Percentiles rank a stretch among this genome's conserved stretches.
Evolutionary conservation across 148 eudicot species (phyloP).

Genomic region (Limonium bicolor): DNA sequence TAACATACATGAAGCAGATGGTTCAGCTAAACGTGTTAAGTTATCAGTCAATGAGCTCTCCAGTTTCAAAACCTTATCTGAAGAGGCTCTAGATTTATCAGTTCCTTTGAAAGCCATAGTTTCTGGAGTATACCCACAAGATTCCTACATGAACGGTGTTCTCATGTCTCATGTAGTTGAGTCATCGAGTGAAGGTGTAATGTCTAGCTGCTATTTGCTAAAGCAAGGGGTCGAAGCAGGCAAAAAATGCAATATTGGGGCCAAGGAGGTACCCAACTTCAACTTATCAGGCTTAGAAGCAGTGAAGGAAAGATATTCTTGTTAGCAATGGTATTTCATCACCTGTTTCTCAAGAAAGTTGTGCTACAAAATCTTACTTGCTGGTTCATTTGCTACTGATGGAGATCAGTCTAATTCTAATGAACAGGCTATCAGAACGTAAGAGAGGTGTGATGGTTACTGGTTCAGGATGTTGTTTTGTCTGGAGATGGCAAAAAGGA

Average conservation of each 20-base stretch:
- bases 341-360: constrained; percentile 76
- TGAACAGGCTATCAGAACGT: constrained; percentile 15
- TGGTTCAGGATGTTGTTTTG: too few species aligned
- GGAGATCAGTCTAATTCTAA: constrained; percentile 14
- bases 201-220: constrained; percentile 48
- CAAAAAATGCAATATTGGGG: constrained; percentile 13
- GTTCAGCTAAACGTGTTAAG: constrained; percentile 31
- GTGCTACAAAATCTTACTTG: constrained; percentile 34
- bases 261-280: constrained; percentile 11
- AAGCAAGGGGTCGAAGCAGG: constrained; percentile 23
- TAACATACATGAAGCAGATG: constrained; percentile 7
- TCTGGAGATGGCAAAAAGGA: constrained; percentile 28
- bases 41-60: constrained; percentile 39
- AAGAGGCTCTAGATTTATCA: constrained; percentile 20
- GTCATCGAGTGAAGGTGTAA: constrained; percentile 50
- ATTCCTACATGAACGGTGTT: constrained; percentile 11
- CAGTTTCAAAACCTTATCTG: constrained; percentile 28
- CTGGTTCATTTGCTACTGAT: constrained; percentile 12
- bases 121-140: constrained; percentile 22
- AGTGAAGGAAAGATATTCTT: constrained; percentile 37
- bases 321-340: constrained; percentile 41
- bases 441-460: constrained; percentile 21
- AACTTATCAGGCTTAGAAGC: constrained; percentile 27
- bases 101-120: constrained; percentile 23
- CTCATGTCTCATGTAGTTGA: constrained; percentile 69